A percentile compares a stretch with the other conserved stretches of the same genome.
These are phyloP conservation scores for Erythrophleum fordii DNA, from an alignment of 306 rosid species.

Conservation along the genomic window DNA sequence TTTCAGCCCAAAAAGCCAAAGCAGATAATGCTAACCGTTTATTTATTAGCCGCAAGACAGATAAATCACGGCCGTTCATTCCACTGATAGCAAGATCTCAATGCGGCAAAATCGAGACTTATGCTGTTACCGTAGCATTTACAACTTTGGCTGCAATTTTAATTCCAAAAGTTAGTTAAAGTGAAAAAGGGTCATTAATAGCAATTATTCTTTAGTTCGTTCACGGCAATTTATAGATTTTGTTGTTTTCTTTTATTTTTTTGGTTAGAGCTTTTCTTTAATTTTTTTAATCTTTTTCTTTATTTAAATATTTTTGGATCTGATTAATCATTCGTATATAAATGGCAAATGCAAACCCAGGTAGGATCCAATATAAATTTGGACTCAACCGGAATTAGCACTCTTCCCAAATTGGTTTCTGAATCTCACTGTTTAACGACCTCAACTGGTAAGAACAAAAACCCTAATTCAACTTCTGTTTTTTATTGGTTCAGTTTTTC, in stretches of 20 bases:
- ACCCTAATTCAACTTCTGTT: conserved; percentile 58
- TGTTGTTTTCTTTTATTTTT: background rate
- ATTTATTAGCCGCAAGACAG: background rate
- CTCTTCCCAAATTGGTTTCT: conserved; percentile 47
- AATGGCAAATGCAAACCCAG: conserved; percentile 31
- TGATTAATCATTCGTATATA: background rate
- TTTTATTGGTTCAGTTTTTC: conserved; percentile 4
- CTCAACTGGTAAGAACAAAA: conserved; percentile 48
- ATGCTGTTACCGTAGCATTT: background rate
- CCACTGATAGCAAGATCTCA: conserved; percentile 14
- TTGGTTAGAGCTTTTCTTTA: background rate
- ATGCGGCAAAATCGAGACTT: background rate
- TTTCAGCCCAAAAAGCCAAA: background rate
- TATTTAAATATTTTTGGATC: conserved; percentile 17
- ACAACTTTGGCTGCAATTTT: background rate
- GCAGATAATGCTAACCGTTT: background rate
- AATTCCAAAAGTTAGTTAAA: conserved; percentile 7
- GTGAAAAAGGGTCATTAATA: conserved; percentile 17
- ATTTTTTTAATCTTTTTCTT: background rate
- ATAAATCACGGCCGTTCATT: conserved; percentile 8
- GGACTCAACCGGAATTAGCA: conserved; percentile 53
- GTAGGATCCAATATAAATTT: conserved; percentile 52
- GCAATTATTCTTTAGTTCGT: background rate
- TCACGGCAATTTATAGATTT: conserved; percentile 12
- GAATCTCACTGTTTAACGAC: conserved; percentile 54